Evolutionary conservation across 2,329 filamentous ascomycete genomes (phyloP), one percentile per base, ranked within the genome.

Genomic region (Penicillium sp.): DNA sequence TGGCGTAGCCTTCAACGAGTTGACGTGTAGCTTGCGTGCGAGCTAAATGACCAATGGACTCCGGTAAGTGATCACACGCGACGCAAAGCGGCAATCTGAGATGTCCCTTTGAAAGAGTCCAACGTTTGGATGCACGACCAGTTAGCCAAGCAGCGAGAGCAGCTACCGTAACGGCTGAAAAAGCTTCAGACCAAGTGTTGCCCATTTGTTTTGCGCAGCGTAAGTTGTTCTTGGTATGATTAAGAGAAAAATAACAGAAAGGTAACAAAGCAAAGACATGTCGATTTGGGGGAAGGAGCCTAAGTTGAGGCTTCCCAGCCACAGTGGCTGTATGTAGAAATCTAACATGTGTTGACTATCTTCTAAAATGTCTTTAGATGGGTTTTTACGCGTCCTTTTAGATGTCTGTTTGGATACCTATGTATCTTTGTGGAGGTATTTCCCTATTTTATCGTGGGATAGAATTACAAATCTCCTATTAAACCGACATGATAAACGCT

Each of bases 221-320:
- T 29, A 26, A 18, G 16, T 18, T 43, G 18, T 4, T 20, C 32
- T 16, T 29, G n/a, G 31, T 9, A 29, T 29, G 18, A 5, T 43
- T n/a, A 13, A 37, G 24, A 31, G 24, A 46, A 29, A 32, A 16
- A 40, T 16, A 48, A 32, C 20, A 32, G 6, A 34, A 39, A 18
- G 26, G 22, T 16, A 16, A 24, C 16, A 24, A 14, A 37, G 11
- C 20, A 8, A 32, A 20, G 8, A 29, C 8, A 10, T 29, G 26
- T 29, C 10, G 26, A 20, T 43, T 26, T 29, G 37, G 43, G 43
- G 53, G 50, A 43, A 56, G 37, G 54, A 45, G 44, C 54, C 35
- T 31, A 53, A 48, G 35, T 18, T 37, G 37, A 56, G 54, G 54
- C 49, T 56, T 43, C 24, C n/a, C 53, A 52, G 53, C 53, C 53